These are phyloP conservation scores for Tolypocladium amazonense DNA, from an alignment of 2,329 filamentous ascomycete species.

Conservation along the genomic window DNA sequence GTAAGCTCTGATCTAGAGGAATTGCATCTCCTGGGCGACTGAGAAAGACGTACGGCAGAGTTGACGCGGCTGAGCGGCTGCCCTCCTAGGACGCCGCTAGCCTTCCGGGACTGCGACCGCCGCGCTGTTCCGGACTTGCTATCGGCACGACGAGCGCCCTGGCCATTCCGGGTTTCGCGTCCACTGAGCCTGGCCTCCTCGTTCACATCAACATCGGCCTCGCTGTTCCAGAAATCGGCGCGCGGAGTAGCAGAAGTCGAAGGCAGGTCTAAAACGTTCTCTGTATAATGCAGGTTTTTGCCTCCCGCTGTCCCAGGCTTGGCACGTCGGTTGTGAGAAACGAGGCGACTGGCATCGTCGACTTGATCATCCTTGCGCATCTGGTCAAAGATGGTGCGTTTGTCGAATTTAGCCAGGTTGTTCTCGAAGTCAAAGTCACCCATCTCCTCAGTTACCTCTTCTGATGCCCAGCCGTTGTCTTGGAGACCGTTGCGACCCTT, in stretches of 20 bases:
- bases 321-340: conserved; percentile 69
- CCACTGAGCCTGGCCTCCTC: conserved; percentile 36
- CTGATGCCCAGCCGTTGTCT: conserved; percentile 86
- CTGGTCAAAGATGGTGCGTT: conserved; percentile 81
- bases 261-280: conserved; percentile 73
- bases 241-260: conserved; percentile 23
- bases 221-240: conserved; percentile 61
- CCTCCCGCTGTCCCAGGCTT: conserved; percentile 65
- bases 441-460: conserved; percentile 90
- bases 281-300: conserved; percentile 84
- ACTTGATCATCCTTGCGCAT: conserved; percentile 81
- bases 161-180: conserved; percentile 39
- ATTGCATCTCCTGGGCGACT: conserved; percentile 17
- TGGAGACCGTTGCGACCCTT: conserved; percentile 31
- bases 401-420: conserved; percentile 90
- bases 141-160: conserved; percentile 38
- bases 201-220: conserved; percentile 52
- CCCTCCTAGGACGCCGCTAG: conserved; percentile 30
- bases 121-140: conserved; percentile 37
- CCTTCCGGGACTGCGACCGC: conserved; percentile 47
- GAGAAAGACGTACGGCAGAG: conserved; percentile 29
- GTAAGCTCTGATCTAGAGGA: conserved; percentile 18
- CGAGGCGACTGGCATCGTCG: conserved; percentile 82
- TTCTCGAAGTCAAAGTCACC: conserved; percentile 91
- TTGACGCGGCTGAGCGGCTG: conserved; percentile 36